A percentile compares a stretch with the other conserved stretches of the same genome.
Conservation (phyloP, 2,329 filamentous ascomycete species). For the Teratosphaeria zuluensis region DNA sequence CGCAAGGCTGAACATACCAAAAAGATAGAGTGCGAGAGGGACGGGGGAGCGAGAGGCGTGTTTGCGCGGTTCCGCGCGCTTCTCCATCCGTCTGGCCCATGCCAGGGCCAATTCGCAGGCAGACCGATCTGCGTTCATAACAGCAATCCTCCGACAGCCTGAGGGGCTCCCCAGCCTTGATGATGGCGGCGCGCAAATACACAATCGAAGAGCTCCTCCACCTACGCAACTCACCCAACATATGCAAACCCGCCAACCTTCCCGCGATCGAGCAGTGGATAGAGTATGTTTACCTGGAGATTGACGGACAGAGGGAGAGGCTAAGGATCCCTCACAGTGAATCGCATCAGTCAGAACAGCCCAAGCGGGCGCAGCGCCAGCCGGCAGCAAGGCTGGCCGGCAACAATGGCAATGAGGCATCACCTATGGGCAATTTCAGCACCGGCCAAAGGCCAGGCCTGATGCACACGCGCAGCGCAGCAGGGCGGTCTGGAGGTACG, state of each 20-base stretch:
- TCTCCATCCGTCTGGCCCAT: not conserved
- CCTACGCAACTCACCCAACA: conserved; percentile 73
- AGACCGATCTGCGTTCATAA: not conserved
- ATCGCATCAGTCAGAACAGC: conserved; percentile 11
- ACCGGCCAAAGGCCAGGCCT: conserved; percentile 23
- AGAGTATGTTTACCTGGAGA: conserved; percentile 52
- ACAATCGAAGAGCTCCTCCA: conserved; percentile 64
- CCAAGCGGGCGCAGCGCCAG: conserved; percentile 2
- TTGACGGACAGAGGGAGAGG: conserved; percentile 26
- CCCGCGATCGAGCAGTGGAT: conserved; percentile 92
- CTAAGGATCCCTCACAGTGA: conserved; percentile 31
- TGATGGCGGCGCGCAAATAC: conserved; percentile 49
- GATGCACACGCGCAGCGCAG: conserved; percentile 18
- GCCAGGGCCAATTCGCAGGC: not conserved
- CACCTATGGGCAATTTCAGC: conserved; percentile 29
- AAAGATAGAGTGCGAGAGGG: not conserved
- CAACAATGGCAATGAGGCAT: conserved; percentile 8
- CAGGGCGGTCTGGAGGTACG: conserved; percentile 18
- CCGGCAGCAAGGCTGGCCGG: conserved; percentile 5
- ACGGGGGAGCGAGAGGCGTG: not conserved
- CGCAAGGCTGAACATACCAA: not conserved
- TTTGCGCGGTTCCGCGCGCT: not conserved
- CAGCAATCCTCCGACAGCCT: not conserved
- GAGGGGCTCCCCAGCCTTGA: conserved; percentile 4
- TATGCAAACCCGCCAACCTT: conserved; percentile 66